Base-by-base conservation (phyloP, 441 rosid genomes). In the Cnidoscolus chayamansa region DNA sequence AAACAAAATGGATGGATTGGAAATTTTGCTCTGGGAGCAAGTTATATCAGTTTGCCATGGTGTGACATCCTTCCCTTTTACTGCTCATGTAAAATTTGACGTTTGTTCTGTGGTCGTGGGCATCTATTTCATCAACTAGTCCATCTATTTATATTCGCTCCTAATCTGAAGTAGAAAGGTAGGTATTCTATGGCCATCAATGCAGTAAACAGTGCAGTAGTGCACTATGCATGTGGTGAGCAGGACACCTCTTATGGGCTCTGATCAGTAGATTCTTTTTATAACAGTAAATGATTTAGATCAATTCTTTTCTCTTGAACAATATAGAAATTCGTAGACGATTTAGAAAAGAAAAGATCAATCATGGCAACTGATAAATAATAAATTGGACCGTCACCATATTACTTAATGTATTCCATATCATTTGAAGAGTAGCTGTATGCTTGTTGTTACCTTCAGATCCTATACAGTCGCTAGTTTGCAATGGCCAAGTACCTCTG, bases 1-100 rank as follows among this genome's bases (percentile, higher is more conserved):
- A 94, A 94, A 81, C 99, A 92, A 86, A 94, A 92, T 80, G 99
- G 99, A 62, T 94, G 97, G 97, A 81, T 94, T 59, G 99, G 99
- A 74, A 94, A 94, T 82, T 92, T 92, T 71, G 97, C 99, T 53
- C 80, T 94, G 65, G 99, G 99, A 76, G 92, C 96, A 72, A 94
- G 99, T 84, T 94, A 94, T 70, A 94, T 94, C 78, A 84, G 98
- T 83, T 88, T 94, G 84, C 99, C 99, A 63, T 94, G 99, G 99
- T 94, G 55, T 65, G 79, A 57, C 55, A 68, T 76, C 68, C 25
- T 54, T 25, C 25, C 75, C 70, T 76, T 70, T 48, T 10, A 57
- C 25, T 63, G 10, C 43, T 67, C 50, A 66, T 9, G 7, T 19
- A 40, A 68, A 49, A 10, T 30, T 31, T 65, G 51, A 57, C 47